Evolutionary conservation across 2,329 filamentous ascomycete genomes (phyloP).

Genomic region (Talaromyces sp.): DNA sequence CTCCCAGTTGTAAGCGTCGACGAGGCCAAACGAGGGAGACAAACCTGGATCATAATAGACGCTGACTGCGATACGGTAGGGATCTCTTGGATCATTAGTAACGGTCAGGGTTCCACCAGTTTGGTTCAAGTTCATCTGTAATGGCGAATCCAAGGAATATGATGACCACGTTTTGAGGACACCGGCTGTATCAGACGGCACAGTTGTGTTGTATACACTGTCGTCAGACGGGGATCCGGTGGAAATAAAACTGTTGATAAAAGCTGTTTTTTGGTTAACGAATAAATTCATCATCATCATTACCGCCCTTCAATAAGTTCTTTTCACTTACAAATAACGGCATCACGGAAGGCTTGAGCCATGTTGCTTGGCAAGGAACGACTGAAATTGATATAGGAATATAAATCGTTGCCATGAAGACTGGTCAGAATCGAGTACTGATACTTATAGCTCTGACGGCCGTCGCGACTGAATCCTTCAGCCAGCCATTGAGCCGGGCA

Average conservation of each 20-base stretch:
- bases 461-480: slow-evolving; percentile 36
- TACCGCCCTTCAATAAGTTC: no score
- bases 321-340: not conserved
- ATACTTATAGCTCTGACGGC: slow-evolving; percentile 39
- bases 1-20: slow-evolving; percentile 44
- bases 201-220: slow-evolving; percentile 20
- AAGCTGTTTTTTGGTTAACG: slow-evolving; percentile 15
- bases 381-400: slow-evolving; percentile 30
- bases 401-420: slow-evolving; percentile 61
- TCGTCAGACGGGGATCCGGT: slow-evolving; percentile 32
- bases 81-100: slow-evolving; percentile 9
- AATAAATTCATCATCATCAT: no score
- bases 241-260: slow-evolving; percentile 45
- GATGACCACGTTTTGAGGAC: slow-evolving; percentile 25
- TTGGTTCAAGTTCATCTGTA: slow-evolving; percentile 43
- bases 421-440: slow-evolving; percentile 61
- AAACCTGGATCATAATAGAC: slow-evolving; percentile 24
- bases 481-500: slow-evolving; percentile 55
- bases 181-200: not conserved
- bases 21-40: slow-evolving; percentile 36
- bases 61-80: slow-evolving; percentile 18
- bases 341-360: slow-evolving; percentile 10
- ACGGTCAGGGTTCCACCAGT: slow-evolving; percentile 32
- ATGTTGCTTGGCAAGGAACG: slow-evolving; percentile 3
- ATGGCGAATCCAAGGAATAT: slow-evolving; percentile 28